Percentiles rank a stretch among this genome's conserved stretches.
These are phyloP conservation scores for Irpex rosettiformis DNA, from an alignment of 1,284 basidiomycete species.

Conservation along the genomic window DNA sequence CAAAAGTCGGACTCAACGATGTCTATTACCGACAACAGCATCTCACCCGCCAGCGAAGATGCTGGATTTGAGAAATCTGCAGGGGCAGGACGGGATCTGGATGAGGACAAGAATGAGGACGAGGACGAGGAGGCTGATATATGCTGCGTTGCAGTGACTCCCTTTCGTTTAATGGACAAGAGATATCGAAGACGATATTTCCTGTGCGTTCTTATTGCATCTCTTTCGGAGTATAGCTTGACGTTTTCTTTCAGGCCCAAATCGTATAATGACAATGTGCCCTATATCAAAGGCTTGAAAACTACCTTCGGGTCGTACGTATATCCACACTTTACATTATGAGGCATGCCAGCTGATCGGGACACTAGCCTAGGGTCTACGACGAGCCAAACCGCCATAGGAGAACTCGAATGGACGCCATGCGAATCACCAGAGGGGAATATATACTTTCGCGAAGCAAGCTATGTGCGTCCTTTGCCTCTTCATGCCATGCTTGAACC, in stretches of 20 bases:
- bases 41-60: too few species aligned
- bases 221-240: background rate
- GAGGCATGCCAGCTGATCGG: background rate
- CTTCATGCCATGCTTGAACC: background rate
- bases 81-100: too few species aligned
- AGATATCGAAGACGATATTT: background rate
- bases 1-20: too few species aligned
- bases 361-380: background rate
- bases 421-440: conserved; percentile 8
- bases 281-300: background rate
- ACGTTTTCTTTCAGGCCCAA: background rate
- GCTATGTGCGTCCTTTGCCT: background rate
- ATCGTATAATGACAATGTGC: background rate
- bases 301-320: background rate
- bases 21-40: too few species aligned
- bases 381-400: background rate
- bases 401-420: background rate
- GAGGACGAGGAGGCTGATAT: too few species aligned
- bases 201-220: background rate
- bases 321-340: background rate
- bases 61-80: too few species aligned
- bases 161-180: background rate
- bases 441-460: conserved; percentile 1
- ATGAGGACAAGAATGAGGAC: too few species aligned
- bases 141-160: background rate